A percentile compares a stretch with the other conserved stretches of the same genome.
Conservation (phyloP, 805 yeast species). For the Pichia nakasei region DNA sequence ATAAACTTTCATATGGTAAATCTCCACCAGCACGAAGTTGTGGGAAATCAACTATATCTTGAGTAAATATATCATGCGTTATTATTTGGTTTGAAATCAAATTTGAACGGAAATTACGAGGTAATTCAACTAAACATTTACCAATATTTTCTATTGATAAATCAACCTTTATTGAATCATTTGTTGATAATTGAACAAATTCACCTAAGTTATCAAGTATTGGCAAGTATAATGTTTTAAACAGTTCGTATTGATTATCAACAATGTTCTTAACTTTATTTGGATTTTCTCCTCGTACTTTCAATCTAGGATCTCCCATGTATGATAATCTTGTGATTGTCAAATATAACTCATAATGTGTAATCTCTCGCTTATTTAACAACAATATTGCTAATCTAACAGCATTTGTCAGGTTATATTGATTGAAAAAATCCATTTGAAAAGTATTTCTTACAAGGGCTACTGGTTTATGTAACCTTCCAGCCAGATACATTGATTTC, state of each 20-base stretch:
- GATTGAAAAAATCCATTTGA: slow-evolving; percentile 56
- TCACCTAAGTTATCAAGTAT: slow-evolving; percentile 34
- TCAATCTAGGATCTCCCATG: slow-evolving; percentile 82
- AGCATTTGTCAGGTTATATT: slow-evolving; percentile 70
- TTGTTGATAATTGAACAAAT: slow-evolving; percentile 11
- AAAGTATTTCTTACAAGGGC: slow-evolving; percentile 60
- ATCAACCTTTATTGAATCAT: slow-evolving; percentile 16
- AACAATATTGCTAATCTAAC: slow-evolving; percentile 58
- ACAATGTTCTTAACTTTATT: slow-evolving; percentile 83
- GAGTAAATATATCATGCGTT: neutral
- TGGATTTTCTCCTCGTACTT: slow-evolving; percentile 86
- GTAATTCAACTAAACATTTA: slow-evolving; percentile 41
- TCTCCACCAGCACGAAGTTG: neutral
- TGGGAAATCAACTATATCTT: too few species aligned
- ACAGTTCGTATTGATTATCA: slow-evolving; percentile 57
- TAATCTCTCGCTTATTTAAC: slow-evolving; percentile 29
- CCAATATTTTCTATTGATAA: slow-evolving; percentile 28
- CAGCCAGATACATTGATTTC: slow-evolving; percentile 82
- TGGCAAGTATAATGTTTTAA: slow-evolving; percentile 69
- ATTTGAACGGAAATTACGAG: slow-evolving; percentile 37
- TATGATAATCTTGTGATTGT: slow-evolving; percentile 77
- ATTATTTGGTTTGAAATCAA: slow-evolving; percentile 22
- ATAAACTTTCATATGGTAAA: slow-evolving; percentile 6
- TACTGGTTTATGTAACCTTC: slow-evolving; percentile 91
- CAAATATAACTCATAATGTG: slow-evolving; percentile 49